These are phyloP conservation scores for Linum trigynum DNA, from an alignment of 345 rosid species.

Conservation along the genomic window DNA sequence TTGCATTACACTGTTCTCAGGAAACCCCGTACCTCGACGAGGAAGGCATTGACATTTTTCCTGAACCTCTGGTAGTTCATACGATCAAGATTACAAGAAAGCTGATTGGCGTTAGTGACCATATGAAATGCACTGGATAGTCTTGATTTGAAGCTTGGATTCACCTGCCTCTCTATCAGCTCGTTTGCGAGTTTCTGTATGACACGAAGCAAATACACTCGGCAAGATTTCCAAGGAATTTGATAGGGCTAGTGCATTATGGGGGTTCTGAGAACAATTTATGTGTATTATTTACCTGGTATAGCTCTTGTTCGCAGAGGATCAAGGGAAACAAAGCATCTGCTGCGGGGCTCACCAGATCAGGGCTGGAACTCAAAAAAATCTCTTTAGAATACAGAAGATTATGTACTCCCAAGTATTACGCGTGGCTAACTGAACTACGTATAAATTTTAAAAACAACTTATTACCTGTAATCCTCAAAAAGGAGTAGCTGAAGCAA, in stretches of 20 bases:
- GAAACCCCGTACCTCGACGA: conserved; percentile 89
- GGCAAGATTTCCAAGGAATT: not conserved
- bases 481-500: conserved; percentile 80
- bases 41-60: conserved; percentile 72
- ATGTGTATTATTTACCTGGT: conserved; percentile 47
- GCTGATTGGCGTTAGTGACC: conserved; percentile 79
- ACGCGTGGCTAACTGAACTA: not conserved
- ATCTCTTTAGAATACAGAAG: too few relatives aligned
- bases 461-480: conserved; percentile 75
- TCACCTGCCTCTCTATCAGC: conserved; percentile 68
- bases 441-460: not conserved
- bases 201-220: not conserved
- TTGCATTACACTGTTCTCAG: conserved; percentile 47
- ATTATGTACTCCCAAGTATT: not conserved
- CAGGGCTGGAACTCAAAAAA: conserved; percentile 42
- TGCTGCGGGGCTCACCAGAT: conserved; percentile 85
- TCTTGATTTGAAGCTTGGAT: conserved; percentile 45
- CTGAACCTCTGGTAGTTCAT: conserved; percentile 84
- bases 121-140: conserved; percentile 62
- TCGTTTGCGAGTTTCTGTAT: conserved; percentile 67
- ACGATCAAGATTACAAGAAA: conserved; percentile 70
- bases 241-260: too few relatives aligned
- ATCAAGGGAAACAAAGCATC: conserved; percentile 93
- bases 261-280: not conserved
- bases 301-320: conserved; percentile 79